These are phyloP conservation scores for Xylaria sp. DNA, from an alignment of 495 filamentous ascomycete genomes.

Conservation along the genomic window DNA sequence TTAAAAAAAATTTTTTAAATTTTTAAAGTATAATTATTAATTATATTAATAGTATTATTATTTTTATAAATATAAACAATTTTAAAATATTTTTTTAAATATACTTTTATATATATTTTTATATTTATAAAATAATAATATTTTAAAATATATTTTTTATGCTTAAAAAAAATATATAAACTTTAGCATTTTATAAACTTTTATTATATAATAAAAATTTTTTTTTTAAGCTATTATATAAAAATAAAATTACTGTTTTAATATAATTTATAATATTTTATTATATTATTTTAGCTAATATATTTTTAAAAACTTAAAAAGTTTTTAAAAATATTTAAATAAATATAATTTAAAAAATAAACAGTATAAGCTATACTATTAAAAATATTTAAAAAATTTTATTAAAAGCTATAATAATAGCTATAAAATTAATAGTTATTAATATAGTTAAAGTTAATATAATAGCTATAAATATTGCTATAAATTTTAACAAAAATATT, in stretches of 20 bases:
- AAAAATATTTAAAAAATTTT: too few species aligned
- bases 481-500: too few species aligned
- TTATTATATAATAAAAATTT: not conserved
- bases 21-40: too few species aligned
- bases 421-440: too few species aligned
- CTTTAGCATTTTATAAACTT: not conserved
- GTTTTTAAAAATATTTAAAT: not conserved
- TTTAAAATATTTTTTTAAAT: not conserved
- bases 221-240: not conserved
- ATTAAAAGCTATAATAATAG: too few species aligned
- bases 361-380: too few species aligned
- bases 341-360: too few species aligned
- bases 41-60: too few species aligned
- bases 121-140: not conserved
- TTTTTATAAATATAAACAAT: not conserved
- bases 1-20: too few species aligned
- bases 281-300: not conserved
- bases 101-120: not conserved
- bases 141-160: not conserved
- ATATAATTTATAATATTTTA: not conserved
- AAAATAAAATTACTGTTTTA: not conserved
- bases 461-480: too few species aligned
- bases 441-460: too few species aligned
- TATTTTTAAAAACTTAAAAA: not conserved
- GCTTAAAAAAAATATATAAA: not conserved